A percentile compares a stretch with the other conserved stretches of the same genome.
phyloP scores from a whole-genome alignment of 2,329 filamentous ascomycete genomes.

The Paecilomyces variotii region DNA sequence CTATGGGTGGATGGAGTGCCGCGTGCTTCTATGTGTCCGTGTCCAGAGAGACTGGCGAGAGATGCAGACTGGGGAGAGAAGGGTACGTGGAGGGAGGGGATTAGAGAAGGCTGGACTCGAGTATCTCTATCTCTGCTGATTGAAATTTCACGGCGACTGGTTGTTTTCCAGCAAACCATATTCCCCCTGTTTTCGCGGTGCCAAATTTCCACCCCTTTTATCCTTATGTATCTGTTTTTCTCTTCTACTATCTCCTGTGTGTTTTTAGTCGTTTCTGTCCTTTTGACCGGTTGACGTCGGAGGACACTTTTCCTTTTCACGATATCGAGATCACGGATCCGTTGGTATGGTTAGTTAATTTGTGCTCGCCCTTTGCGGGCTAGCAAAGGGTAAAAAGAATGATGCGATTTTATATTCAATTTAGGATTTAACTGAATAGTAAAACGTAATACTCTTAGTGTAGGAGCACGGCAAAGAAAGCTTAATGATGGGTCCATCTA shows the following conservation, averaged over 20 bases:
- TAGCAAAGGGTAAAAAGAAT: not conserved
- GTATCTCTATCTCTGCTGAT: not conserved
- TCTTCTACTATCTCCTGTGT: not conserved
- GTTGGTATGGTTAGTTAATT: not conserved
- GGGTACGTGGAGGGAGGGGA: not conserved
- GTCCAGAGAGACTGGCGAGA: constrained; percentile 20
- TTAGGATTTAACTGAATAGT: not conserved
- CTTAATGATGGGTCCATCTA: no score
- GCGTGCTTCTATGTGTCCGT: not conserved
- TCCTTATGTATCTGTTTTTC: not conserved
- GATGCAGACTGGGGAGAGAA: not conserved
- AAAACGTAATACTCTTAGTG: no score
- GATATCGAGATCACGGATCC: not conserved
- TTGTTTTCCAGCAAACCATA: not conserved
- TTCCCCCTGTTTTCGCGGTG: not conserved
- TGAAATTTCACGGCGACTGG: not conserved
- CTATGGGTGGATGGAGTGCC: not conserved
- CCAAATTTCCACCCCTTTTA: not conserved
- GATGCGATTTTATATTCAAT: not conserved
- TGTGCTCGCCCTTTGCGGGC: not conserved
- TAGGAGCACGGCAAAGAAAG: no score
- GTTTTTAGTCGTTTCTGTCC: not conserved
- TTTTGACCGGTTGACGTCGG: not conserved
- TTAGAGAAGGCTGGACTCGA: constrained; percentile 17
- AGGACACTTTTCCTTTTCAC: not conserved